Conservation (phyloP, 1,284 basidiomycete genomes). For the Sphaerobolus stellatus region DNA sequence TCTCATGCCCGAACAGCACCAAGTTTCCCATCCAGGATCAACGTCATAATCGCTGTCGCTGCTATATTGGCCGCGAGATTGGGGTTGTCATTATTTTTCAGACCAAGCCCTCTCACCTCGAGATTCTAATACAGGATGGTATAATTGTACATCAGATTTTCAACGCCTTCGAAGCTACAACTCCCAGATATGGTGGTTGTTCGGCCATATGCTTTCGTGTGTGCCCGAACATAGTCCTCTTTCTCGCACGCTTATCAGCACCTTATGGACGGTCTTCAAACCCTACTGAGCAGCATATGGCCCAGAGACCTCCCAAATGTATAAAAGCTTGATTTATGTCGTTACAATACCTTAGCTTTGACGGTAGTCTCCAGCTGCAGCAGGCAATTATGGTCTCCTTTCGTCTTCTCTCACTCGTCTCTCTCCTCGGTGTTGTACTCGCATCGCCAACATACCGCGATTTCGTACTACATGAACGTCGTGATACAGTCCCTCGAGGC, state of each 20-base stretch:
- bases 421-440: neutral
- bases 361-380: neutral
- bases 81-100: no score
- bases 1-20: no score
- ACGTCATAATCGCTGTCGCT: no score
- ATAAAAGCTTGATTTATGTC: neutral
- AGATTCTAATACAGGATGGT: no score
- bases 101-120: no score
- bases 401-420: neutral
- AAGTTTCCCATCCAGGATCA: no score
- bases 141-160: no score
- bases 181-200: no score
- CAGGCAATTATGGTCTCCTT: slow-evolving; percentile 7
- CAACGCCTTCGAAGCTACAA: no score
- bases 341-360: neutral
- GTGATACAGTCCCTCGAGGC: slow-evolving; percentile 12
- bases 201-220: neutral
- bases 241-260: slow-evolving; percentile 4
- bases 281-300: neutral
- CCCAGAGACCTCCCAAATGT: neutral
- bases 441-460: slow-evolving; percentile 2
- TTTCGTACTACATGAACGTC: slow-evolving; percentile 12
- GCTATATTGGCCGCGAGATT: no score
- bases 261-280: neutral
- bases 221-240: neutral